Percentiles rank a stretch among this genome's conserved stretches.
Evolutionary conservation across 495 filamentous ascomycete species (phyloP).

Genomic region (Peziza echinospora): DNA sequence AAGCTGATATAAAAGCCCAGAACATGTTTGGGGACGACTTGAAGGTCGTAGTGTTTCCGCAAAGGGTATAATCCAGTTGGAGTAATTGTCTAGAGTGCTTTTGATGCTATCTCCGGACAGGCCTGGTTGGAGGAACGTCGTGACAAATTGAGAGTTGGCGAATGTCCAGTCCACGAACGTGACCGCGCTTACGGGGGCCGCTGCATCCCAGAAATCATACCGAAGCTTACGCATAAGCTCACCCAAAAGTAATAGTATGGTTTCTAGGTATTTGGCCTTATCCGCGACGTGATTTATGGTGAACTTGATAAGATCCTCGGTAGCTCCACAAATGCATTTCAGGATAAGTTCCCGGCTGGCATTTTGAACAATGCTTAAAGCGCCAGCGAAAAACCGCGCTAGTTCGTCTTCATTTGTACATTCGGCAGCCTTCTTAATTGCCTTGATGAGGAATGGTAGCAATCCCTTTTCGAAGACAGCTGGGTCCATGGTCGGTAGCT

Average conservation of each 20-base stretch:
- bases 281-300: slow-evolving; percentile 14
- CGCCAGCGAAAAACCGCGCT: slow-evolving; percentile 11
- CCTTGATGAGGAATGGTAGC: slow-evolving; percentile 7
- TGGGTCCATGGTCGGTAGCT: slow-evolving; percentile 8
- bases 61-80: slow-evolving; percentile 19
- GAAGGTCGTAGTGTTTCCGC: slow-evolving; percentile 14
- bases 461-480: slow-evolving; percentile 13
- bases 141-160: slow-evolving; percentile 1
- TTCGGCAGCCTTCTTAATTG: slow-evolving; percentile 11
- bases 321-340: slow-evolving; percentile 17
- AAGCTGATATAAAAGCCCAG: slow-evolving; percentile 12
- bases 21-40: slow-evolving; percentile 13
- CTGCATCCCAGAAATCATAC: slow-evolving; percentile 18
- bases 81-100: slow-evolving; percentile 13
- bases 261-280: slow-evolving; percentile 12
- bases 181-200: slow-evolving; percentile 14
- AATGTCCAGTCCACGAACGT: slow-evolving; percentile 15
- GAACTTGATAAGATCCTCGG: slow-evolving; percentile 18
- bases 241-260: slow-evolving; percentile 16
- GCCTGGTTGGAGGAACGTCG: neutral
- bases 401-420: slow-evolving; percentile 7
- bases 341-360: slow-evolving; percentile 14
- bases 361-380: slow-evolving; percentile 12
- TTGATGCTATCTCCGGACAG: slow-evolving; percentile 1
- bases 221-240: slow-evolving; percentile 16